Evolutionary conservation across 805 yeast genomes (phyloP).

Genomic region (Candida krabiensis): DNA sequence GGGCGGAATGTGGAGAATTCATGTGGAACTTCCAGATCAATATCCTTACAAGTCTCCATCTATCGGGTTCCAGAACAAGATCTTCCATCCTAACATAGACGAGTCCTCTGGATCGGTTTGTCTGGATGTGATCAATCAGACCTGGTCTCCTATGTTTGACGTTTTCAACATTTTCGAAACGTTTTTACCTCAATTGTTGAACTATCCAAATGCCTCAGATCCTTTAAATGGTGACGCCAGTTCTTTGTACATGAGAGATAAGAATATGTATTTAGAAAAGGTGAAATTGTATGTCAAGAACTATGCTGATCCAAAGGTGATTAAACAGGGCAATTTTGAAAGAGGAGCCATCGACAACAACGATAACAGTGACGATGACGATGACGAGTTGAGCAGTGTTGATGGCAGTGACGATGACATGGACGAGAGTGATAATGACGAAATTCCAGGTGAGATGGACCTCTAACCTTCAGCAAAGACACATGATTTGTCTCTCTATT

Average conservation of each 20-base stretch:
- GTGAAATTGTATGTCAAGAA: constrained; percentile 72
- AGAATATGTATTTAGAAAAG: constrained; percentile 60
- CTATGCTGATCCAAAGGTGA: constrained; percentile 53
- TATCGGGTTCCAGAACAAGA: constrained; percentile 87
- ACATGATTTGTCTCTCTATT: too few species aligned
- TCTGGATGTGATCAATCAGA: constrained; percentile 92
- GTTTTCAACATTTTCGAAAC: constrained; percentile 87
- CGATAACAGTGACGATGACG: constrained; percentile 23
- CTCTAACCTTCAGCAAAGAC: constrained; percentile 13
- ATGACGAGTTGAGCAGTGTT: constrained; percentile 30
- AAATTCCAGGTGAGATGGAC: constrained; percentile 37
- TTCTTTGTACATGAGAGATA: constrained; percentile 69
- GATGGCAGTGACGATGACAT: constrained; percentile 21
- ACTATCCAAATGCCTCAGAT: constrained; percentile 93
- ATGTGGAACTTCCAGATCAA: constrained; percentile 92
- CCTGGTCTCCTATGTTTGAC: constrained; percentile 98
- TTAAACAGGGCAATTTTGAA: constrained; percentile 25
- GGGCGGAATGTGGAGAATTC: constrained; percentile 86
- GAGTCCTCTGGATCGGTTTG: constrained; percentile 90
- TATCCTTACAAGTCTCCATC: constrained; percentile 96
- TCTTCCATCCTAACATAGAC: constrained; percentile 94
- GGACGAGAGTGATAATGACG: constrained; percentile 27
- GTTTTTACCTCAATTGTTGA: constrained; percentile 85
- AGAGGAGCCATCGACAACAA: constrained; percentile 28
- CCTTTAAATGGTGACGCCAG: constrained; percentile 93